These are phyloP conservation scores for Hypoxylon sp. DNA, from an alignment of 2,329 filamentous ascomycete genomes.

Conservation along the genomic window DNA sequence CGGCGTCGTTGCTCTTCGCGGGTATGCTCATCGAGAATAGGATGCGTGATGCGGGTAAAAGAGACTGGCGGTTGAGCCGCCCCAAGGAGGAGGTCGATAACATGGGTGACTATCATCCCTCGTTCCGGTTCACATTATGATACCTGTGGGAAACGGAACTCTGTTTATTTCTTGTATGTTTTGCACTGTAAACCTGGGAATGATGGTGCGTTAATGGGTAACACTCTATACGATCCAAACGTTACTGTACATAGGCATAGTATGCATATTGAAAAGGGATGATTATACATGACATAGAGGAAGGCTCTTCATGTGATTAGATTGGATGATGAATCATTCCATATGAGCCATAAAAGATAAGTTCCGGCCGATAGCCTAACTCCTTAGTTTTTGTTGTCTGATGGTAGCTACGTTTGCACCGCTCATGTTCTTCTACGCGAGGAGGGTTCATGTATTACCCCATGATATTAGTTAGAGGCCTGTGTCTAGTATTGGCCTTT, in stretches of 20 bases:
- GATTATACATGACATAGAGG: slow-evolving; percentile 3
- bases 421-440: background rate
- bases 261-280: background rate
- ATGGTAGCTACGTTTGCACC: background rate
- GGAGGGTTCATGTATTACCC: background rate
- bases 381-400: background rate
- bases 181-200: background rate
- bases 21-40: slow-evolving; percentile 62
- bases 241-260: background rate
- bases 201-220: background rate
- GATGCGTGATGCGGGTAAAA: slow-evolving; percentile 62
- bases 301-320: slow-evolving; percentile 8
- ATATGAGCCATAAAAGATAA: background rate
- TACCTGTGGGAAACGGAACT: background rate
- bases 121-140: slow-evolving; percentile 61
- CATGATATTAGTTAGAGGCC: background rate
- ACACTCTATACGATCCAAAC: too few species aligned
- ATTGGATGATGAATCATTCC: slow-evolving; percentile 10
- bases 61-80: slow-evolving; percentile 59
- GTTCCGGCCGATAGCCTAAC: too few species aligned
- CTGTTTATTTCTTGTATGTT: background rate
- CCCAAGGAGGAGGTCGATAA: slow-evolving; percentile 61
- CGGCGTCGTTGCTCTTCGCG: slow-evolving; percentile 58
- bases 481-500: background rate
- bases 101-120: slow-evolving; percentile 67